A percentile compares a stretch with the other conserved stretches of the same genome.
phyloP scores from a whole-genome alignment of 768 basidiomycete species.

The Lactarius tabidus region DNA sequence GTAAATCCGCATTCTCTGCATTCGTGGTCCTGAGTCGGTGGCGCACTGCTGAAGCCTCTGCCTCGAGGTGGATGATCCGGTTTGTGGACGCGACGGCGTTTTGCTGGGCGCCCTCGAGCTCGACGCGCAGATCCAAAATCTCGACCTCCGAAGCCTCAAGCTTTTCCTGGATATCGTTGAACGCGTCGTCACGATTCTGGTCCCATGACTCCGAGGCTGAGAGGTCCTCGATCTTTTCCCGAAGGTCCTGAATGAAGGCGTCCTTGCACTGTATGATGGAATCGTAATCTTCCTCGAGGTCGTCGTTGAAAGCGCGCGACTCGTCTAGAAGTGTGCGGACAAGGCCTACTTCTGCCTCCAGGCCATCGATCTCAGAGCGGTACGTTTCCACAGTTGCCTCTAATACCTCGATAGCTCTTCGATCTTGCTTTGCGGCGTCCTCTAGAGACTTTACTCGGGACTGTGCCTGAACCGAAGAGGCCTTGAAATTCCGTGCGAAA shows the following conservation, averaged over 20 bases:
- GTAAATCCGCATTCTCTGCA: constrained; percentile 16
- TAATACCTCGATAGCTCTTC: constrained; percentile 5
- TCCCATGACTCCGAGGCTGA: not conserved
- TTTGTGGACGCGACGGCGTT: constrained; percentile 25
- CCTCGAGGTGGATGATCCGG: constrained; percentile 26
- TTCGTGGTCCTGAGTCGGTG: constrained; percentile 12
- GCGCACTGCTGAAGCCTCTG: constrained; percentile 14
- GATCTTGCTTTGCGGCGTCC: constrained; percentile 12
- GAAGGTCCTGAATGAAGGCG: constrained; percentile 24
- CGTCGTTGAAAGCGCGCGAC: constrained; percentile 18
- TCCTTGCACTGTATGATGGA: constrained; percentile 23
- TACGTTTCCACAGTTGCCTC: constrained; percentile 8
- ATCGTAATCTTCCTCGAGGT: constrained; percentile 21
- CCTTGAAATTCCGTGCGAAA: constrained; percentile 4
- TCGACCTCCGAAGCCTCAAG: constrained; percentile 22
- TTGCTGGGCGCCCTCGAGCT: constrained; percentile 23
- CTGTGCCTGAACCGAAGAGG: constrained; percentile 3
- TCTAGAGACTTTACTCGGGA: constrained; percentile 12
- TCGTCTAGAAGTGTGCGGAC: constrained; percentile 19
- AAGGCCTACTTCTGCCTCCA: constrained; percentile 18
- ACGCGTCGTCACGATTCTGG: constrained; percentile 12
- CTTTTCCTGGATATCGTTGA: constrained; percentile 20
- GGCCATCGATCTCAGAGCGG: constrained; percentile 9
- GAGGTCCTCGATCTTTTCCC: constrained; percentile 15
- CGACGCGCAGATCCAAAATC: constrained; percentile 22